These are phyloP conservation scores for Geotrichum macrosporum DNA, from an alignment of 1,139 yeast genomes.

Conservation along the genomic window DNA sequence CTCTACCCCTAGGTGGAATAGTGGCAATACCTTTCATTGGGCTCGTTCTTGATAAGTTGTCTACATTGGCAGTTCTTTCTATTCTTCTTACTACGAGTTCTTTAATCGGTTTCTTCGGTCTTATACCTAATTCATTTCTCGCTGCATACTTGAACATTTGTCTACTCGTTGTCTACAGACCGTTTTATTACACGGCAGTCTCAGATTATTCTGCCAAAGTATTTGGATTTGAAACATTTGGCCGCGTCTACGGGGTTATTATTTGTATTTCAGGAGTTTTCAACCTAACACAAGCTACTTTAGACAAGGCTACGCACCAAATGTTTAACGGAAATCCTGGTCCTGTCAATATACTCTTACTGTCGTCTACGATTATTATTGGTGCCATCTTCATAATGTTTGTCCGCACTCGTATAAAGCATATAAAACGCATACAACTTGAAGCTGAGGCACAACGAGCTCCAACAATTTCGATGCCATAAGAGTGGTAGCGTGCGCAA, in stretches of 20 bases:
- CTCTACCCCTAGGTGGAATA: slow-evolving; percentile 83
- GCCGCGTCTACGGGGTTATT: slow-evolving; percentile 84
- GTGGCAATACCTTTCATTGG: slow-evolving; percentile 85
- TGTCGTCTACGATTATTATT: slow-evolving; percentile 50
- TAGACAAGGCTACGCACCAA: slow-evolving; percentile 68
- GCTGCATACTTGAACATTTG: slow-evolving; percentile 61
- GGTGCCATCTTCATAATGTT: slow-evolving; percentile 52
- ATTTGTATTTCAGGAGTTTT: slow-evolving; percentile 76
- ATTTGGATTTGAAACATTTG: slow-evolving; percentile 88
- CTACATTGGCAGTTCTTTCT: slow-evolving; percentile 55
- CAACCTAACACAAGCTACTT: slow-evolving; percentile 63
- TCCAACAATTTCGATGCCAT: slow-evolving; percentile 47
- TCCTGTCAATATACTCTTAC: slow-evolving; percentile 62
- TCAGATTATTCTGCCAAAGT: slow-evolving; percentile 90
- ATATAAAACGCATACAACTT: slow-evolving; percentile 49
- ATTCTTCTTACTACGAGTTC: slow-evolving; percentile 42
- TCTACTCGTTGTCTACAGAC: slow-evolving; percentile 77
- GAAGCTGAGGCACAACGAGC: slow-evolving; percentile 64
- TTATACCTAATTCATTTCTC: slow-evolving; percentile 43
- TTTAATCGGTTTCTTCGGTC: slow-evolving; percentile 21
- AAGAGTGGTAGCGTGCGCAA: no score
- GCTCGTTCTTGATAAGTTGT: slow-evolving; percentile 65
- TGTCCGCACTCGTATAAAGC: slow-evolving; percentile 52
- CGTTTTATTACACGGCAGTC: slow-evolving; percentile 86
- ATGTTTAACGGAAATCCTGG: slow-evolving; percentile 67